Percentiles rank a stretch among this genome's conserved stretches.
phyloP scores from a whole-genome alignment of 176 grass and related monocot species.

The Olyra latifolia region DNA sequence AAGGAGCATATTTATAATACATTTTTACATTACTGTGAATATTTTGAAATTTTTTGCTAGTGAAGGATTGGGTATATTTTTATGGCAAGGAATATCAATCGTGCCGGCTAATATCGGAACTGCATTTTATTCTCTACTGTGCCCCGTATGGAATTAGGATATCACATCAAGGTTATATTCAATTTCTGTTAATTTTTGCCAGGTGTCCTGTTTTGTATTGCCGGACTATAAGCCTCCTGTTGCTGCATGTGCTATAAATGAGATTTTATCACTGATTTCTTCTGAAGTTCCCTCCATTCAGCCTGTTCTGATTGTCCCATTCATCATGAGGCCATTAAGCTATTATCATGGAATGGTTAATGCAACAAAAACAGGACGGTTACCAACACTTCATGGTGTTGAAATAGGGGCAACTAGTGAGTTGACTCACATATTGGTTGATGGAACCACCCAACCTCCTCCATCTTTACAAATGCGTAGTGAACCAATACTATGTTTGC shows the following conservation, averaged over 20 bases:
- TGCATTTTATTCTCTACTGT: neutral
- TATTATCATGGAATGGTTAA: conserved; percentile 30
- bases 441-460: conserved; percentile 47
- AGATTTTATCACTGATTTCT: conserved; percentile 64
- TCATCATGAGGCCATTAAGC: conserved; percentile 47
- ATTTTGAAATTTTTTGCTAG: conserved; percentile 10
- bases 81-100: neutral
- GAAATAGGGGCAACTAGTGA: conserved; percentile 67
- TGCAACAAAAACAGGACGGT: conserved; percentile 31
- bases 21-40: neutral
- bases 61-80: neutral
- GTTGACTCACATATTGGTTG: conserved; percentile 47
- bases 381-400: conserved; percentile 44
- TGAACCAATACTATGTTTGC: conserved; percentile 73
- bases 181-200: conserved; percentile 38
- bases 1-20: neutral
- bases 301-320: conserved; percentile 67
- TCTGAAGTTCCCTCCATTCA: conserved; percentile 36
- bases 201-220: conserved; percentile 76
- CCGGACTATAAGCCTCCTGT: conserved; percentile 78
- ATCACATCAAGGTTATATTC: conserved; percentile 7
- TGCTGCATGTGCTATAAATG: conserved; percentile 77
- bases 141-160: neutral
- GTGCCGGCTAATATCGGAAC: neutral
- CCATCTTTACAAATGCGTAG: conserved; percentile 63